Conservation (phyloP, 352 stramenopile species). For the Phytophthora melonis region DNA sequence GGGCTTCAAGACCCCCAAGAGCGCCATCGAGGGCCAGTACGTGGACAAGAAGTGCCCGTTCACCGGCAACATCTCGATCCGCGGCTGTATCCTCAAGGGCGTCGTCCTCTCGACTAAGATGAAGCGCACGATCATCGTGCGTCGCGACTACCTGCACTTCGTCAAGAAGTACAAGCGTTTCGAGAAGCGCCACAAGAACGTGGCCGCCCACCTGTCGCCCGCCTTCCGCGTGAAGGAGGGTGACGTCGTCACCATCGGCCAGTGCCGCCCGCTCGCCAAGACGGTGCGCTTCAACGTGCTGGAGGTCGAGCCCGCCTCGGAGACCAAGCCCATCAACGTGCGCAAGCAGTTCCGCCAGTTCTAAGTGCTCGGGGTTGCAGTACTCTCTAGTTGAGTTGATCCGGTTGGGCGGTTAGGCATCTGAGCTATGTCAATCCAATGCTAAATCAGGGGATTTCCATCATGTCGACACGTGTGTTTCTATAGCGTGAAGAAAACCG, state of each 20-base stretch:
- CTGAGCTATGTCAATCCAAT: too few relatives aligned
- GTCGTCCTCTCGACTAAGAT: slow-evolving; percentile 99
- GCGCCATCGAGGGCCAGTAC: slow-evolving; percentile 95
- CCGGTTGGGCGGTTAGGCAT: too few relatives aligned
- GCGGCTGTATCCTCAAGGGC: slow-evolving; percentile 98
- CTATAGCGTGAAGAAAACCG: too few relatives aligned
- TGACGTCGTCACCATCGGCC: slow-evolving; percentile 99
- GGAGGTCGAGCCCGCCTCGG: slow-evolving; percentile 95
- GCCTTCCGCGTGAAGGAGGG: slow-evolving; percentile 99
- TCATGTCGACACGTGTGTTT: too few relatives aligned
- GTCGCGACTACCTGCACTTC: slow-evolving; percentile 99
- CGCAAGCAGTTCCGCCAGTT: slow-evolving; percentile 99
- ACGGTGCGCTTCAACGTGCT: slow-evolving; percentile 99
- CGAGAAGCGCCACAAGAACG: slow-evolving; percentile 99
- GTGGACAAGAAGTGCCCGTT: slow-evolving; percentile 99
- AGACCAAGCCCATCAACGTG: slow-evolving; percentile 96
- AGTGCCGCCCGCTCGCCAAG: slow-evolving; percentile 99
- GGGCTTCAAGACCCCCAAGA: slow-evolving; percentile 99
- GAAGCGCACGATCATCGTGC: slow-evolving; percentile 99
- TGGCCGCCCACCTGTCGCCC: slow-evolving; percentile 98
- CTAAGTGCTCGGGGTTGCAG: slow-evolving; percentile 63
- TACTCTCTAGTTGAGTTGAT: too few relatives aligned
- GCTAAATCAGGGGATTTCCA: too few relatives aligned
- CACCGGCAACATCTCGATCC: slow-evolving; percentile 99
- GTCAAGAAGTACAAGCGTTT: slow-evolving; percentile 99